These are phyloP conservation scores for Psidium guajava DNA, from an alignment of 345 rosid species.

Conservation along the genomic window DNA sequence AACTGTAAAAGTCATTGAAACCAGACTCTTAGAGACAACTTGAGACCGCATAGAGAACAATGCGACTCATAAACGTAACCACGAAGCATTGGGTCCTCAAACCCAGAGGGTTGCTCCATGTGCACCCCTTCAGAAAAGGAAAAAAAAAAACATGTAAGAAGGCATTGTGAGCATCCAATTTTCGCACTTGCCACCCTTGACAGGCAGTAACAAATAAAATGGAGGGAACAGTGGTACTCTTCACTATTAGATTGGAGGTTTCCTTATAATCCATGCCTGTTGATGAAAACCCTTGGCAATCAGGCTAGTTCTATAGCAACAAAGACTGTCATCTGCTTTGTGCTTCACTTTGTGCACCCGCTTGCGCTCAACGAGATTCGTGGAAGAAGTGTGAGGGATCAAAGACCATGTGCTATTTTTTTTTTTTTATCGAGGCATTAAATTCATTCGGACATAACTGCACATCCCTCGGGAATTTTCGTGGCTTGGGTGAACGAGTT, in stretches of 20 bases:
- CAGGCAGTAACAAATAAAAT: not conserved
- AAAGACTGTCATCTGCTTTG: too few species aligned
- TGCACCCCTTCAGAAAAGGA: not conserved
- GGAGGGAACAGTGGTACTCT: too few species aligned
- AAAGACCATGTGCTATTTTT: not conserved
- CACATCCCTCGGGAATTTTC: not conserved
- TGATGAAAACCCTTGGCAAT: too few species aligned
- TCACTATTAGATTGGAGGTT: not conserved
- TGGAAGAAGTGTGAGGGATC: not conserved
- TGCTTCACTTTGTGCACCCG: too few species aligned
- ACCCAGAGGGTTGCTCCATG: not conserved
- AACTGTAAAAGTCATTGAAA: not conserved
- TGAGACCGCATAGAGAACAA: not conserved
- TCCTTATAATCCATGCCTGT: too few species aligned
- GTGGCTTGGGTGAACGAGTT: not conserved
- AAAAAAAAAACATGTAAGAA: not conserved
- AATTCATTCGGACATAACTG: not conserved
- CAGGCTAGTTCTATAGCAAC: too few species aligned
- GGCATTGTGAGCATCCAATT: not conserved
- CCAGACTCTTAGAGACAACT: not conserved
- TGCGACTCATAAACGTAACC: not conserved
- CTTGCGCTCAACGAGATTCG: too few species aligned
- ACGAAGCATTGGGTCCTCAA: not conserved
- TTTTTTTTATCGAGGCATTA: too few species aligned
- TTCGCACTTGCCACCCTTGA: not conserved